These are phyloP conservation scores for Candida ponderosae DNA, from an alignment of 805 yeast genomes.

Conservation along the genomic window DNA sequence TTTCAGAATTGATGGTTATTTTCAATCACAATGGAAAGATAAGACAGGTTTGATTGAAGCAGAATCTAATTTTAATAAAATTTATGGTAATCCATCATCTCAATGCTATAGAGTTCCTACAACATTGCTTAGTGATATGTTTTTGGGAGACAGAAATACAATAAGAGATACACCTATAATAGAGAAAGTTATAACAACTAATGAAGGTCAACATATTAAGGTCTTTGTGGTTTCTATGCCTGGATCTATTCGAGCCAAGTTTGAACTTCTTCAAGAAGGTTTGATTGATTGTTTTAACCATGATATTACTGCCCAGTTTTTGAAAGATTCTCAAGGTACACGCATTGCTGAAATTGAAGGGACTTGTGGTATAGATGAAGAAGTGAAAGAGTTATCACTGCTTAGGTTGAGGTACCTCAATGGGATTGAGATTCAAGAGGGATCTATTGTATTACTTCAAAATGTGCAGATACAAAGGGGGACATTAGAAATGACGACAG, in stretches of 20 bases:
- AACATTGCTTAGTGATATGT: constrained; percentile 3
- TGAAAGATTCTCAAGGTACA: background rate
- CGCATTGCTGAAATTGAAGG: constrained; percentile 4
- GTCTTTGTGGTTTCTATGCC: background rate
- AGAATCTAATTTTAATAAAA: constrained; percentile 5
- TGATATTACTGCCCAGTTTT: background rate
- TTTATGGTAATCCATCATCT: constrained; percentile 1
- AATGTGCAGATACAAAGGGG: background rate
- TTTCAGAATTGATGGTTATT: constrained; percentile 13
- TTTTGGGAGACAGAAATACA: constrained; percentile 7
- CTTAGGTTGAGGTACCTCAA: constrained; percentile 14
- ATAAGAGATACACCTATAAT: background rate
- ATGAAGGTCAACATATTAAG: constrained; percentile 2
- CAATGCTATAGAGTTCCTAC: constrained; percentile 9
- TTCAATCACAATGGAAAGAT: constrained; percentile 5
- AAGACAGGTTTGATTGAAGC: constrained; percentile 6
- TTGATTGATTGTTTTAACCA: background rate
- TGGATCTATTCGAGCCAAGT: constrained; percentile 2
- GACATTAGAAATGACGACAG: background rate
- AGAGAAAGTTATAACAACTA: background rate
- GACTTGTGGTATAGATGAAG: constrained; percentile 7
- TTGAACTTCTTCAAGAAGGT: background rate
- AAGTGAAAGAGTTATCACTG: constrained; percentile 7
- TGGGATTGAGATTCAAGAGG: constrained; percentile 9
- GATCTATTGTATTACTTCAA: constrained; percentile 6